Evolutionary conservation across 805 yeast genomes (phyloP).

Genomic region (Metschnikowia hibisci): DNA sequence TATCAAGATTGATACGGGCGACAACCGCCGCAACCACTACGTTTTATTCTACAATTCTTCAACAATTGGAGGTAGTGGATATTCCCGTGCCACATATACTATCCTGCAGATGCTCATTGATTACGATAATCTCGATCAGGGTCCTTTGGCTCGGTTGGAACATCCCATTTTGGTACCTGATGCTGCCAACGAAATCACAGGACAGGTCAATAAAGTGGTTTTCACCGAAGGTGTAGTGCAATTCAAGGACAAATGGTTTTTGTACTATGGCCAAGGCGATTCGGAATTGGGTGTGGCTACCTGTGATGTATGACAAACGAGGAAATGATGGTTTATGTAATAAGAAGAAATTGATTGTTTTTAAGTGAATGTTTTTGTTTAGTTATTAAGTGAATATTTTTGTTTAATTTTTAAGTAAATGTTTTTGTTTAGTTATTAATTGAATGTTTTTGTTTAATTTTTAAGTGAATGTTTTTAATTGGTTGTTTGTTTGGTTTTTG

Average conservation of each 20-base stretch:
- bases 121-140: conserved; percentile 30
- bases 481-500: no score
- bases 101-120: conserved; percentile 40
- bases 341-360: no score
- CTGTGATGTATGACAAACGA: conserved; percentile 9
- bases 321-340: no score
- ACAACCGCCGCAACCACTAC: conserved; percentile 28
- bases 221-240: conserved; percentile 43
- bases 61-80: conserved; percentile 34
- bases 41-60: conserved; percentile 37
- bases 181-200: conserved; percentile 30
- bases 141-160: conserved; percentile 39
- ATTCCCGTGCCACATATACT: conserved; percentile 30
- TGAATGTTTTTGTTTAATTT: no score
- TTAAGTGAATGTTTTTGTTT: no score
- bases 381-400: no score
- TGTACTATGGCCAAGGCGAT: conserved; percentile 44
- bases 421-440: no score
- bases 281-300: conserved; percentile 41
- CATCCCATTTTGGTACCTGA: conserved; percentile 35
- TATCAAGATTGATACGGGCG: conserved; percentile 25
- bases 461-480: no score
- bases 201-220: conserved; percentile 41
- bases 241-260: conserved; percentile 38
- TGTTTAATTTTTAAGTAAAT: no score